Base-by-base conservation (phyloP, 352 stramenopile species). In the Globisporangium paroecandrum region DNA sequence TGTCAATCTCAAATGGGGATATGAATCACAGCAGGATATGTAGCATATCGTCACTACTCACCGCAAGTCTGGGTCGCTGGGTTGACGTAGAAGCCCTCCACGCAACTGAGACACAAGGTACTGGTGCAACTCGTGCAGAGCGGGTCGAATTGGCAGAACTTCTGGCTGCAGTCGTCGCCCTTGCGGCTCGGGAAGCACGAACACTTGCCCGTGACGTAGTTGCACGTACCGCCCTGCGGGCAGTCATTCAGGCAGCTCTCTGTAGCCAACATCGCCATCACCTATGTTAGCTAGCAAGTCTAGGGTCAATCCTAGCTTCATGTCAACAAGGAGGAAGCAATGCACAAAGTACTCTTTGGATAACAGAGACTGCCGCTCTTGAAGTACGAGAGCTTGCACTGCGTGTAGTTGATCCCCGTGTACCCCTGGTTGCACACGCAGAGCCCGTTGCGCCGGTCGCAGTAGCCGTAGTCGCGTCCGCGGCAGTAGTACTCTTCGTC, bases 391-490 rank as follows among this genome's bases (percentile, higher is more conserved):
- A 92, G 79, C 58, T 82, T 87, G 69, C 96, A 99, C 24, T 75
- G 59, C 3, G 83, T 89, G 70, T 95, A 99, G 58, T 94, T 89
- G 3, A 96, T 65, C 1, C 96, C 96, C 29, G 87, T 89, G 77
- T 99, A 99, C 2, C 96, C 96, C 47, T 90, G 75, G 63, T 98
- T 98, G 72, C 96, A 99, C 36, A 97, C 94, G 68, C 96, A 99
- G 1, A 94, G 84, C 0, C 96, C 95, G 38, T 75, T 97, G 51
- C 92, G 87, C 36, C 91, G 85, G 75, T 99, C 96, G 73, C 96
- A 99, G 73, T 97, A 98, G 27, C 96, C 96, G 71, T 96, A 97
- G 62, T 97, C 85, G 57, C 91, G 88, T 22, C 87, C 83, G 27
- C 69, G 70, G 70, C 96, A 99, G 74, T 97, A 98, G 78, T 93